Conservation (phyloP, 2,329 filamentous ascomycete genomes). For the Clonostachys rosea region DNA sequence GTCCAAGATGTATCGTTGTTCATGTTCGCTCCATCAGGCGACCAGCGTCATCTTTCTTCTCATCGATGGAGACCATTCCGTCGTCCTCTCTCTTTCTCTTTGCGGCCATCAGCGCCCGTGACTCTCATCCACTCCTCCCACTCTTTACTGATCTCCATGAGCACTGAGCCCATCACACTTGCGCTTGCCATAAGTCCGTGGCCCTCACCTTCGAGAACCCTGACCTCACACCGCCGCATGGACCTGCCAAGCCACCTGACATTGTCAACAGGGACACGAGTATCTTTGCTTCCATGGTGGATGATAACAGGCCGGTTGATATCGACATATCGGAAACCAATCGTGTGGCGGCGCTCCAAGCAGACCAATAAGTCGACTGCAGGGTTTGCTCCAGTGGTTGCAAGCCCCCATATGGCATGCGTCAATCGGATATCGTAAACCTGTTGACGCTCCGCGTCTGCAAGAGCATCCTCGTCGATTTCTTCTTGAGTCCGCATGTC, state of each 20-base stretch:
- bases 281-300: conserved; percentile 88
- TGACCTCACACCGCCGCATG: conserved; percentile 89
- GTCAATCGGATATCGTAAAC: conserved; percentile 84
- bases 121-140: conserved; percentile 83
- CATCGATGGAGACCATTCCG: conserved; percentile 10
- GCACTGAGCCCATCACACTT: conserved; percentile 85
- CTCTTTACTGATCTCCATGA: conserved; percentile 90
- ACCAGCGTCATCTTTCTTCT: background rate
- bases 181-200: conserved; percentile 96
- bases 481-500: conserved; percentile 21
- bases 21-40: too few relatives aligned
- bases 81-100: conserved; percentile 18
- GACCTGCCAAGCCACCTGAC: conserved; percentile 91
- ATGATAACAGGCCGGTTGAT: conserved; percentile 89
- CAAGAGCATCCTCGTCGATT: conserved; percentile 55
- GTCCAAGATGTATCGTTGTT: too few relatives aligned
- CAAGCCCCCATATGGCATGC: conserved; percentile 89
- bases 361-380: conserved; percentile 91
- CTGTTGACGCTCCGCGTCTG: conserved; percentile 66
- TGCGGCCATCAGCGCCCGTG: conserved; percentile 35
- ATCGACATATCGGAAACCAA: conserved; percentile 96
- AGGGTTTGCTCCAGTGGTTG: conserved; percentile 87
- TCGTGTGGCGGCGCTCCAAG: conserved; percentile 82
- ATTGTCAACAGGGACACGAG: conserved; percentile 89
- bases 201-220: conserved; percentile 84